These are phyloP conservation scores for Colletotrichum caudatum DNA, from an alignment of 2,329 filamentous ascomycete species.

Conservation along the genomic window DNA sequence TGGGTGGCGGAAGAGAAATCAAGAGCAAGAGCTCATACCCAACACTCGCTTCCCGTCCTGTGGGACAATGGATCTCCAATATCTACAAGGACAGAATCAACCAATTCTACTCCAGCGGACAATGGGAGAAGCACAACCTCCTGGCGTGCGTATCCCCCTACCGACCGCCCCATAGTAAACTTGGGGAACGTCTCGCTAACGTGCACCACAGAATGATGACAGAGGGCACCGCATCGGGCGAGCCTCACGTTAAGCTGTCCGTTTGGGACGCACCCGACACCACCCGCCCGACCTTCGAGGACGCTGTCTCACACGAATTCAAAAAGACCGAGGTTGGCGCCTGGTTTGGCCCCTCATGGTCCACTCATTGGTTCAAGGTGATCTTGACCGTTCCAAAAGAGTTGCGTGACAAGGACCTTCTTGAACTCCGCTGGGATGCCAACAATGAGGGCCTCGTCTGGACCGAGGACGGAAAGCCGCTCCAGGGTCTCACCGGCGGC, in stretches of 20 bases:
- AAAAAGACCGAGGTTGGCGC: constrained; percentile 79
- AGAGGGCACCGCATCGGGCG: constrained; percentile 74
- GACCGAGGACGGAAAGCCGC: constrained; percentile 87
- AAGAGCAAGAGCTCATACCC: constrained; percentile 65
- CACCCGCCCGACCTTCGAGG: constrained; percentile 85
- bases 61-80: constrained; percentile 83
- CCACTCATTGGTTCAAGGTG: constrained; percentile 97
- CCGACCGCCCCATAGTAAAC: constrained; percentile 20
- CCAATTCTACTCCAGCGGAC: constrained; percentile 82
- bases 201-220: constrained; percentile 71
- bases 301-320: constrained; percentile 82
- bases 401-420: constrained; percentile 78
- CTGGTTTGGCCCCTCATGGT: constrained; percentile 93
- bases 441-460: constrained; percentile 96
- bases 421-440: constrained; percentile 98
- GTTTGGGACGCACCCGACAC: constrained; percentile 87
- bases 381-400: constrained; percentile 80
- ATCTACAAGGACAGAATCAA: constrained; percentile 88
- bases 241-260: constrained; percentile 83
- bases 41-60: constrained; percentile 63
- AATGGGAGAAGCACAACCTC: constrained; percentile 82
- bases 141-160: constrained; percentile 66
- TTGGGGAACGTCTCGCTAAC: constrained; percentile 36
- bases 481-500: constrained; percentile 92
- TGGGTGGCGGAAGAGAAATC: constrained; percentile 63